Evolutionary conservation across 2,329 filamentous ascomycete species (phyloP), one percentile per base, ranked within the genome.

Genomic region (Diplodia intermedia): DNA sequence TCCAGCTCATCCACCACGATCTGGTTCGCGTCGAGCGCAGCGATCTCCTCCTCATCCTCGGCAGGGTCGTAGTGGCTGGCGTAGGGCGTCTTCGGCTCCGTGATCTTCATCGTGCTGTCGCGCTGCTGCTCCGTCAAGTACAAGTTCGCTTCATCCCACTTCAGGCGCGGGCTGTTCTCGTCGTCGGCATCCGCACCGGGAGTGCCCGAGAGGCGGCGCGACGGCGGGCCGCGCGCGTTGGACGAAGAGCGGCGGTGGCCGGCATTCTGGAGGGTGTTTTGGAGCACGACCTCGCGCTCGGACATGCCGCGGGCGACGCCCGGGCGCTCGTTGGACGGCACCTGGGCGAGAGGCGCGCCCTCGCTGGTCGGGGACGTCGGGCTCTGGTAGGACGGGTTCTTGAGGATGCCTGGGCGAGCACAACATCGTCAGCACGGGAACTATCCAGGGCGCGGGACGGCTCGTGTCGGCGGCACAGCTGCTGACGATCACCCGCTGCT

Each of bases 131-230:
- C 95, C 8, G 95, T 95, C 65, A 99, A 86, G 81, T 97, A 99
- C 38, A 99, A 86, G 77, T 99, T 99, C 55, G 92, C 95, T 83
- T 99, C 95, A 79, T 99, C 95, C 95, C 95, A 99, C 82, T 97
- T 97, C 73, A 99, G 85, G 70, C 93, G 90, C 71, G 91, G 90
- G 69, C 87, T 89, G 68, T 84, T 85, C 60, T 88, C 86, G 62
- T 88, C 86, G 20, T 83, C 79, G 52, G 86, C 83, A 40, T 86
- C 83, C 40, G 83, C 82, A 69, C 84, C 80, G 67, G 83, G 82
- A 60, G 81, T 78, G 38, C 78, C 78, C 4, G 91, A 94, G 71
- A 90, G 90, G 62, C 92, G 90, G 67, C 93, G 90, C n/a, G 89
- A 91, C 9, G 87, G 85, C 36, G 86, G 86, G 5, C 88, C 88